Base-by-base conservation (phyloP, 75 land plant genomes). In the Cryptomeria japonica region DNA sequence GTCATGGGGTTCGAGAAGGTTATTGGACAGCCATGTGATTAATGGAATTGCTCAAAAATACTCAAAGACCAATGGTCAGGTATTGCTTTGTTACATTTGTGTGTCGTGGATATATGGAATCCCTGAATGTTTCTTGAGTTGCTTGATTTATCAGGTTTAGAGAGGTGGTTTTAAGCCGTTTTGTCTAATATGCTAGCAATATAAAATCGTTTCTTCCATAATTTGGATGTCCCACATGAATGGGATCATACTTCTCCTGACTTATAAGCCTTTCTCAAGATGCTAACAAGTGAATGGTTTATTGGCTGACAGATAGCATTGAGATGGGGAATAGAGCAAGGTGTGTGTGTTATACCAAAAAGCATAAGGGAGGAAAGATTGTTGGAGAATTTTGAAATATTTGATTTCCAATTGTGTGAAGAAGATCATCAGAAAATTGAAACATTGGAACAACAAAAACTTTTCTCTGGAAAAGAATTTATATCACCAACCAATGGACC, bases 1-100 rank as follows among this genome's bases (percentile, higher is more conserved):
- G 10, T 34, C 41, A 11, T 92, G 90, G 89, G 92, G 94, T 25
- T 39, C 85, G 39, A 86, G 85, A 31, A 68, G 84, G 49, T 64
- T 94, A 41, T 14, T 94, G 38, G 87, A 87, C 5, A 77, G 61
- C 58, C 88, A 89, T 18, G 85, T 89, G 32, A 53, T 93, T 16
- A 39, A 79, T 34, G 88, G 89, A 13, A 91, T 93, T 87, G 95
- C 94, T 22, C 82, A 56, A 34, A 87, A 91, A 51, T 90, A 88
- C 89, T 82, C 83, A 19, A 90, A 91, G 47, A 91, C 88, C 70
- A 89, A 92, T 53, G 90, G 90, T 25, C 95, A 92, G 95, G 93
- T 92, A 75, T 75, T 75, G 37, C 37, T 75, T 75, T 2, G 37
- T 31, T 75, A 75, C 77, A 12, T 16, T 34, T 12, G 34, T 34